phyloP scores from a whole-genome alignment of 1,284 basidiomycete species.

The Stereum hirsutum region DNA sequence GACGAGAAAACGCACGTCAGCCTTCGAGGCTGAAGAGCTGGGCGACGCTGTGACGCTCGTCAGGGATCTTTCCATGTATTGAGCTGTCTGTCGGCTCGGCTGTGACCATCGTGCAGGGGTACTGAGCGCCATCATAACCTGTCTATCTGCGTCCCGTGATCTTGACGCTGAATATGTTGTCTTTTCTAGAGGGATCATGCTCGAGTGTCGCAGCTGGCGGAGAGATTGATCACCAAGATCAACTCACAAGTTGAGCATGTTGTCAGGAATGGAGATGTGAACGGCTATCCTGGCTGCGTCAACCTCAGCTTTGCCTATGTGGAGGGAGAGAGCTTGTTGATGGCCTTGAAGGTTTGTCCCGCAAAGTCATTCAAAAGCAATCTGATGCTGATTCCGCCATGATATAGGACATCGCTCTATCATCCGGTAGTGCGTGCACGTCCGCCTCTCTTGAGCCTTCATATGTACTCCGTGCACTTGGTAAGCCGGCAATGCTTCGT shows the following conservation, averaged over 20 bases:
- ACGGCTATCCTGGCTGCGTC: constrained; percentile 88
- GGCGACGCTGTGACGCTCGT: constrained; percentile 10
- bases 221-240: constrained; percentile 79
- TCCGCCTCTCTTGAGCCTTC: constrained; percentile 98
- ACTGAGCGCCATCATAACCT: constrained; percentile 42
- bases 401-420: constrained; percentile 85
- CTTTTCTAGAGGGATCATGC: constrained; percentile 70
- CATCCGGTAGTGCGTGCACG: constrained; percentile 97
- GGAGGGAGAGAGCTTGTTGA: constrained; percentile 94
- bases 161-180: constrained; percentile 15
- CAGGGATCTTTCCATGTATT: constrained; percentile 7
- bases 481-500: constrained; percentile 24
- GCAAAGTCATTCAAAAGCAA: neutral
- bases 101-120: constrained; percentile 81
- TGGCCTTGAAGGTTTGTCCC: constrained; percentile 89
- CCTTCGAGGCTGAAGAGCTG: constrained; percentile 19
- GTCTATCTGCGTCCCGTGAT: constrained; percentile 6
- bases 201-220: constrained; percentile 69
- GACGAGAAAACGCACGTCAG: constrained; percentile 44
- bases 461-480: constrained; percentile 94
- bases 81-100: constrained; percentile 42
- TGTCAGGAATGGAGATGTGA: constrained; percentile 86
- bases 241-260: constrained; percentile 83
- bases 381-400: constrained; percentile 2
- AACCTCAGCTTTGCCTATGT: constrained; percentile 97